Conservation (phyloP, 768 basidiomycete species). For the Mycena haematopus region DNA sequence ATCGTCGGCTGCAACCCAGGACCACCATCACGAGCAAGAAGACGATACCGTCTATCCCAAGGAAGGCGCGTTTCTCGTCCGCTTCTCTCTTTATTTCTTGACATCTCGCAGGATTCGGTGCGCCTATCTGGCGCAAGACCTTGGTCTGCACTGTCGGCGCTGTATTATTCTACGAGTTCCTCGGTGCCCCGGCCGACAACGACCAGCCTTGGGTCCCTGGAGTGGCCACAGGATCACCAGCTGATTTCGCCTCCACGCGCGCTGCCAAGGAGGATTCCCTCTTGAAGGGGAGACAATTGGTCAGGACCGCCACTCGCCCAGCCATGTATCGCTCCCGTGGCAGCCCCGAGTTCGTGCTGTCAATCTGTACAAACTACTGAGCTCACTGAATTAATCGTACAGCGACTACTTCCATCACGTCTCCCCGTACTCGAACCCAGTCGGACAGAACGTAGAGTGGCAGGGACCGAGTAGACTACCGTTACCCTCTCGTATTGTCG, state of each 20-base stretch:
- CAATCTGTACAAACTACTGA: conserved; percentile 13
- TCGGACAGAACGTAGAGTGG: conserved; percentile 51
- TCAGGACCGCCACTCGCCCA: conserved; percentile 21
- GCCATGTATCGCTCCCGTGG: conserved; percentile 66
- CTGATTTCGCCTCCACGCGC: conserved; percentile 12
- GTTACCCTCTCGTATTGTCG: neutral
- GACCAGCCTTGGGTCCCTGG: conserved; percentile 33
- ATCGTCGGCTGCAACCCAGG: conserved; percentile 46
- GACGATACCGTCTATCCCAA: conserved; percentile 53
- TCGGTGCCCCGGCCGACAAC: conserved; percentile 66
- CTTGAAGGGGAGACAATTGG: conserved; percentile 13
- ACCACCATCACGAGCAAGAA: conserved; percentile 48
- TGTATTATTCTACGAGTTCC: conserved; percentile 70
- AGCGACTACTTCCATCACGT: conserved; percentile 60
- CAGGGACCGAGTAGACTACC: neutral
- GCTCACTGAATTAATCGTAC: conserved; percentile 7
- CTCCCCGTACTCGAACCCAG: conserved; percentile 65
- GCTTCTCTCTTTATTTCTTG: neutral
- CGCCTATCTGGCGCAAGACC: conserved; percentile 72
- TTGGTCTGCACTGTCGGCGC: conserved; percentile 55
- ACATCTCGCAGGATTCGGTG: conserved; percentile 58
- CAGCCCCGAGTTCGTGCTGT: conserved; percentile 65
- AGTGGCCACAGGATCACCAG: neutral
- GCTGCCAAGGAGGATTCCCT: conserved; percentile 18
- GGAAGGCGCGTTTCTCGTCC: conserved; percentile 57